phyloP scores from a whole-genome alignment of 2,329 filamentous ascomycete species.

The Intubia oerlemansii region DNA sequence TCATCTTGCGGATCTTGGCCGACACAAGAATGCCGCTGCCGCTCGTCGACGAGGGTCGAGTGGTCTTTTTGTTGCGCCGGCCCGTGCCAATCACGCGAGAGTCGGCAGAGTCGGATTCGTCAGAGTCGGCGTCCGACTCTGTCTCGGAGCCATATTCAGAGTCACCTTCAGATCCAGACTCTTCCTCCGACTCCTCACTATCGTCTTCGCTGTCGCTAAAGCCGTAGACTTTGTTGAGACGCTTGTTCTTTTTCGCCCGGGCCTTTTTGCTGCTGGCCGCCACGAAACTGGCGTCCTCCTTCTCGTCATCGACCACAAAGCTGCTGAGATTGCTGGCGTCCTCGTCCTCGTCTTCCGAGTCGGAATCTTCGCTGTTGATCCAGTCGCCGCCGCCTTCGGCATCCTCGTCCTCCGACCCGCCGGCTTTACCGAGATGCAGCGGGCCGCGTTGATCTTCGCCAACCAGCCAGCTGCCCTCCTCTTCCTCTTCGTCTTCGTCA shows the following conservation, averaged over 20 bases:
- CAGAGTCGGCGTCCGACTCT: neutral
- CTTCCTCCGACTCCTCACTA: no score
- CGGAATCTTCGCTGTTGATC: conserved; percentile 49
- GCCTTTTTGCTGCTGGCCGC: conserved; percentile 10
- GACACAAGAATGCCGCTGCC: conserved; percentile 34
- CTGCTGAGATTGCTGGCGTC: conserved; percentile 31
- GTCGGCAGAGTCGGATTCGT: neutral
- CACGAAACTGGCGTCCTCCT: no score
- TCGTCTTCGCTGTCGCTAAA: neutral
- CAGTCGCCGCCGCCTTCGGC: conserved; percentile 72
- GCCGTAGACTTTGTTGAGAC: neutral
- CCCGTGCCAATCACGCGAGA: no score
- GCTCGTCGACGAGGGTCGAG: conserved; percentile 9
- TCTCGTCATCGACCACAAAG: conserved; percentile 32
- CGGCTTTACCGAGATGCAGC: conserved; percentile 49
- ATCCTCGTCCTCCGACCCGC: conserved; percentile 38
- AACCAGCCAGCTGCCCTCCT: conserved; percentile 67
- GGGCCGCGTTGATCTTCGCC: conserved; percentile 40
- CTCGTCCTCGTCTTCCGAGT: conserved; percentile 31
- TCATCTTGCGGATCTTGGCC: conserved; percentile 76
- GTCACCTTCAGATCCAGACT: neutral
- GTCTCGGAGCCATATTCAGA: neutral
- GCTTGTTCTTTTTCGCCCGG: conserved; percentile 14
- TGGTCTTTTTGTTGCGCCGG: no score
- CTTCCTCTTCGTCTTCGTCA: conserved; percentile 32